A percentile compares a stretch with the other conserved stretches of the same genome.
Evolutionary conservation across 176 grass and related monocot species (phyloP).

Genomic region (Bromus sterilis): DNA sequence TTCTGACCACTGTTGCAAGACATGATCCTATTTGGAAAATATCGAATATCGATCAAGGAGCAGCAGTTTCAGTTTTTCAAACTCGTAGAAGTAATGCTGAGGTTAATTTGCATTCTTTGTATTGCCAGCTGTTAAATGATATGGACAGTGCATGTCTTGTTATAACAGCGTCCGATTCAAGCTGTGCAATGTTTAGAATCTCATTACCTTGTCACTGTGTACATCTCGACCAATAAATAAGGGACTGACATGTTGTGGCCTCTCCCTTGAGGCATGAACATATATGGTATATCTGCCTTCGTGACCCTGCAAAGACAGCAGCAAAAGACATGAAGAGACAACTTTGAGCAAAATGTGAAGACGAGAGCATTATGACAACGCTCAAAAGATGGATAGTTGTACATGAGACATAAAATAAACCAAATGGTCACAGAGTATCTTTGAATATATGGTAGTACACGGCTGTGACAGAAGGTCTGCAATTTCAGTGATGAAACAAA

Average conservation of each 20-base stretch:
- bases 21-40: background rate
- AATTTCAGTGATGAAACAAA: background rate
- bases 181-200: background rate
- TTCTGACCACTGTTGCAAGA: background rate
- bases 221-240: conserved; percentile 77
- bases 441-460: background rate
- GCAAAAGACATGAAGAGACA: background rate
- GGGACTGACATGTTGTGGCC: conserved; percentile 67
- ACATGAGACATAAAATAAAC: background rate
- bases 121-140: background rate
- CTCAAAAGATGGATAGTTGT: background rate
- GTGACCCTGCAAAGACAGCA: conserved; percentile 53
- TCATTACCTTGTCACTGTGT: conserved; percentile 76
- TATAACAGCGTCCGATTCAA: background rate
- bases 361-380: background rate
- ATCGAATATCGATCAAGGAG: background rate
- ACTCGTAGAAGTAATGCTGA: background rate
- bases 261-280: conserved; percentile 82
- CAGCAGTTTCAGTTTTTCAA: background rate
- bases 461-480: background rate
- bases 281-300: conserved; percentile 86
- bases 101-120: conserved; percentile 1
- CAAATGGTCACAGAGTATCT: background rate
- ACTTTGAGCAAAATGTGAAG: background rate
- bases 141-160: background rate